phyloP scores from a whole-genome alignment of 257 asterid species.

The Solanum dulcamara region DNA sequence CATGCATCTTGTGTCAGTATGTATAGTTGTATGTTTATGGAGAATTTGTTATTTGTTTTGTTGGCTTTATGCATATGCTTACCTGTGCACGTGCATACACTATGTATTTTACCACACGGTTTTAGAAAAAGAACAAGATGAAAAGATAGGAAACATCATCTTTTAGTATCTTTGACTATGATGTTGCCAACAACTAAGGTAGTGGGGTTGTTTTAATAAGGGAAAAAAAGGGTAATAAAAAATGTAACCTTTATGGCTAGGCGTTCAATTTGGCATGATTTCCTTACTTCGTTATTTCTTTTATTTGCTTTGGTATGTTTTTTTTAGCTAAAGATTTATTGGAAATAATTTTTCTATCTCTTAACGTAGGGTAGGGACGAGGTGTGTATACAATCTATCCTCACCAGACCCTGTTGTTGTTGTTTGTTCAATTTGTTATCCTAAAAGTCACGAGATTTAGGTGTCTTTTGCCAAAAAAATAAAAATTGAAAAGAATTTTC shows the following conservation, averaged over 20 bases:
- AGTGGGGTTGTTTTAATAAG: neutral
- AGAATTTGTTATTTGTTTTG: neutral
- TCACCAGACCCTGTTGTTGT: neutral
- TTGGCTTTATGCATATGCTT: neutral
- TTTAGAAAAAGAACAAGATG: constrained; percentile 1
- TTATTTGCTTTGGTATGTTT: neutral
- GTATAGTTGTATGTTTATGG: neutral
- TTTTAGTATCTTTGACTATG: neutral
- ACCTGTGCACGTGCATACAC: neutral
- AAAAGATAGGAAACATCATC: neutral
- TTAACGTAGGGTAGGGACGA: neutral
- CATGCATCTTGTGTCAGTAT: neutral
- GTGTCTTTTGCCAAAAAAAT: no score
- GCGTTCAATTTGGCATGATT: neutral
- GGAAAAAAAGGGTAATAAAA: neutral
- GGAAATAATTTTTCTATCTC: no score
- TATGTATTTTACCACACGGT: neutral
- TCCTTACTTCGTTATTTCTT: no score
- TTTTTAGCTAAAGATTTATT: no score
- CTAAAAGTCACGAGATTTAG: neutral
- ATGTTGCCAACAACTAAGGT: neutral
- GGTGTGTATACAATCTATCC: neutral
- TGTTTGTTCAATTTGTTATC: neutral
- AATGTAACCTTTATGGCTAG: neutral
- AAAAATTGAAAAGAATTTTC: neutral